Conservation (phyloP, 495 filamentous ascomycete genomes). For the Neurospora sp. region DNA sequence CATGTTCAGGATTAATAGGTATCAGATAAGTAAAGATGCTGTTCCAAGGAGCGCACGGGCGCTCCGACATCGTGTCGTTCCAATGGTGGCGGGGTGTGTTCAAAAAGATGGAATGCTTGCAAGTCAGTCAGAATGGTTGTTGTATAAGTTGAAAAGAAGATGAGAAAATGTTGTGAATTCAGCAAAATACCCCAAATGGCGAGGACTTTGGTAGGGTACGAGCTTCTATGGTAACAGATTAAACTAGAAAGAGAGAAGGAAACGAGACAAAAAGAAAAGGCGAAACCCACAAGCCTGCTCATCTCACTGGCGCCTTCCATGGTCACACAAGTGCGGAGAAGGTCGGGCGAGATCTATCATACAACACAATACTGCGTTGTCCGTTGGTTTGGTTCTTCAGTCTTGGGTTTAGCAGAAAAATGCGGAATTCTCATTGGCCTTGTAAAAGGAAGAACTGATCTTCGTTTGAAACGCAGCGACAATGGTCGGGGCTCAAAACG, state of each 20-base stretch:
- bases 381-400: too few species aligned
- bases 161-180: not conserved
- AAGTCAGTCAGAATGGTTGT: not conserved
- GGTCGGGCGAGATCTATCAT: not conserved
- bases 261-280: not conserved
- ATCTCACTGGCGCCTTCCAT: not conserved
- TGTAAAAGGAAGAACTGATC: too few species aligned
- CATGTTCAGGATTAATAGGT: too few species aligned
- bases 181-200: fast-evolving
- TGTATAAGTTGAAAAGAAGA: not conserved
- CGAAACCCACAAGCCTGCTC: not conserved
- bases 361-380: too few species aligned
- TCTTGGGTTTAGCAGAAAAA: too few species aligned
- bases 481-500: too few species aligned
- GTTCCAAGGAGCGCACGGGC: not conserved
- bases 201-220: not conserved
- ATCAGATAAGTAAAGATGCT: not conserved
- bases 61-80: not conserved
- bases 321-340: not conserved
- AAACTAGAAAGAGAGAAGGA: not conserved
- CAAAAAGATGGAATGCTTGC: not conserved
- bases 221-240: not conserved
- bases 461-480: too few species aligned
- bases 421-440: too few species aligned
- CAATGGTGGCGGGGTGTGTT: not conserved